These are phyloP conservation scores for Penicillium malachiteum DNA, from an alignment of 495 filamentous ascomycete genomes.

Conservation along the genomic window DNA sequence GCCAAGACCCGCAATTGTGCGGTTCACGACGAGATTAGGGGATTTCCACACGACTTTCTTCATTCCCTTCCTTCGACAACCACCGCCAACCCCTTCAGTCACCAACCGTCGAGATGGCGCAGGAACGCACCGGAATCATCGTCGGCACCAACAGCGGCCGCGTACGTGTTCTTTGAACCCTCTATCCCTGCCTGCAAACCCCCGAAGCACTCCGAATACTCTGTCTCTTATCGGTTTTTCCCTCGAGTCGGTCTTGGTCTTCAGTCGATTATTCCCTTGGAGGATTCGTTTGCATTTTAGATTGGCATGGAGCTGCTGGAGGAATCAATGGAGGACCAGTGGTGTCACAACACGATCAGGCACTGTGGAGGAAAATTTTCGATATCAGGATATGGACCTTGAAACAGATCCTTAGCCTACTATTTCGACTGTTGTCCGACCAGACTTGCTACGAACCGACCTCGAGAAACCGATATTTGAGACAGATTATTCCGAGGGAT, in stretches of 20 bases:
- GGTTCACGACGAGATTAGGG: conserved; percentile 33
- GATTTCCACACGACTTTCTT: conserved; percentile 38
- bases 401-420: neutral
- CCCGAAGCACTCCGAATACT: conserved; percentile 10
- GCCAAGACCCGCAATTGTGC: conserved; percentile 36
- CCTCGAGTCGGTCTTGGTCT: conserved; percentile 3
- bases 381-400: conserved; percentile 2
- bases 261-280: conserved; percentile 4
- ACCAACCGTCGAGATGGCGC: conserved; percentile 55
- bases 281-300: neutral
- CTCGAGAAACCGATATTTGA: neutral
- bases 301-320: neutral
- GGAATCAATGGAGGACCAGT: conserved; percentile 3
- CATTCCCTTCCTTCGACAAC: conserved; percentile 40
- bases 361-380: conserved; percentile 12
- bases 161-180: conserved; percentile 56
- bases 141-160: conserved; percentile 86
- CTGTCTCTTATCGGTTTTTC: conserved; percentile 21
- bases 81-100: conserved; percentile 45
- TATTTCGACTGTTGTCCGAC: conserved; percentile 5
- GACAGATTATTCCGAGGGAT: conserved; percentile 3
- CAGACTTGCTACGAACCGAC: conserved; percentile 9
- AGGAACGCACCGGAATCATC: conserved; percentile 72
- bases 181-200: conserved; percentile 2
- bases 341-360: neutral